Conservation (phyloP, 805 yeast species). For the Nematodospora valgi region DNA sequence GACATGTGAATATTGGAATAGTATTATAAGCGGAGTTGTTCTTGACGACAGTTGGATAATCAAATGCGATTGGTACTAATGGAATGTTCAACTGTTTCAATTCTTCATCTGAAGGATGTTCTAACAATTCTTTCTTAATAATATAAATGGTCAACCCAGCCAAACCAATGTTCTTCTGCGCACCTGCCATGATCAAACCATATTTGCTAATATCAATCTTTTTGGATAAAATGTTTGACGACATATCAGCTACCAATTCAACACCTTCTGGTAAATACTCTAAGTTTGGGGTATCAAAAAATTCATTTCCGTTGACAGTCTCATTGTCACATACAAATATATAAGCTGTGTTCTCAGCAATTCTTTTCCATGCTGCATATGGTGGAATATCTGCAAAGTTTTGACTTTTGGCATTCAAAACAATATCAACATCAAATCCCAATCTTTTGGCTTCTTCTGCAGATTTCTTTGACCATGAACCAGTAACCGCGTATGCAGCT, state of each 20-base stretch:
- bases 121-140: constrained; percentile 75
- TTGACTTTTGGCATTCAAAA: constrained; percentile 60
- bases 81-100: constrained; percentile 63
- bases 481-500: constrained; percentile 87
- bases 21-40: constrained; percentile 96
- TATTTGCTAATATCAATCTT: constrained; percentile 76
- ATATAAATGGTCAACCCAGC: constrained; percentile 94
- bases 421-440: constrained; percentile 69
- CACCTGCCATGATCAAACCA: constrained; percentile 95
- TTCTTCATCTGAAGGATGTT: constrained; percentile 61
- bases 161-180: constrained; percentile 95
- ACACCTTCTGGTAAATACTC: constrained; percentile 59
- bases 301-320: constrained; percentile 94
- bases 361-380: constrained; percentile 60
- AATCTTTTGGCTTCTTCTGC: constrained; percentile 82
- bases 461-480: constrained; percentile 91
- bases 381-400: constrained; percentile 67
- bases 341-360: constrained; percentile 66
- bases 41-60: constrained; percentile 78
- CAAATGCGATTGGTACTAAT: constrained; percentile 82
- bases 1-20: constrained; percentile 88
- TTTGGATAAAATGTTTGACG: constrained; percentile 86
- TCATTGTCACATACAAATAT: constrained; percentile 94
- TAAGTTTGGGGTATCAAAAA: constrained; percentile 49
- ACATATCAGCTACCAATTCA: constrained; percentile 90